Evolutionary conservation across 345 rosid species (phyloP), one percentile per base, ranked within the genome.

Genomic region (Leavenworthia alabamica): DNA sequence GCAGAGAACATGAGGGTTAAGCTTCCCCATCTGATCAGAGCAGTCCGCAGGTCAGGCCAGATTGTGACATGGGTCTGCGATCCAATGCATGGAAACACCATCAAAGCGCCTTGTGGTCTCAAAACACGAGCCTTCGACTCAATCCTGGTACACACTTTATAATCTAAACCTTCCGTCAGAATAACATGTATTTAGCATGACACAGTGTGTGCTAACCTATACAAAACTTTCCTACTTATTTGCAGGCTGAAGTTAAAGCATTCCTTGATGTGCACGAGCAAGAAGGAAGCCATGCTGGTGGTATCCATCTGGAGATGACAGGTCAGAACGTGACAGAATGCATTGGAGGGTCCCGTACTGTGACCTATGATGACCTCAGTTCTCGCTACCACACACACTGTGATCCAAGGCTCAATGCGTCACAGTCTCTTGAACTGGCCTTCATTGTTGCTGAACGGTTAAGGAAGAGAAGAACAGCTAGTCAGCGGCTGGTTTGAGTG

Each of bases 71-170:
- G 89, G 89, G 86, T 83, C 37, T 71, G 77, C 22, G 89, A 83
- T 77, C 89, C 86, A 4, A 75, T 83, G 84, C 88, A 83, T 5
- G 86, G 88, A 43, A 81, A 83, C 83, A 83, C 88, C 15, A 83
- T 81, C 46, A 73, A 79, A 68, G 86, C 89, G 42, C 89, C 89
- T 1, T 79, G 86, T 19, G 89, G 89, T 7, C 86, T 77, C 64
- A 83, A 75, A 72, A 83, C 89, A n/a, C 79, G 84, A 10, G 70
- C 89, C 62, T 83, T 83, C 2, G 89, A 83, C 72, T 71, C 86
- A 20, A 81, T 83, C 31, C 45, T 81, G 82, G 88, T 83, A 81
- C 54, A 41, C 39, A 31, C 32, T 48, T 66, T 53, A 68, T 29
- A 60, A 44, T 55, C 73, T 33, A 14, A 50, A 13, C 32, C 33